Conservation (phyloP, 305 asterid species). For the Striga hermonthica region DNA sequence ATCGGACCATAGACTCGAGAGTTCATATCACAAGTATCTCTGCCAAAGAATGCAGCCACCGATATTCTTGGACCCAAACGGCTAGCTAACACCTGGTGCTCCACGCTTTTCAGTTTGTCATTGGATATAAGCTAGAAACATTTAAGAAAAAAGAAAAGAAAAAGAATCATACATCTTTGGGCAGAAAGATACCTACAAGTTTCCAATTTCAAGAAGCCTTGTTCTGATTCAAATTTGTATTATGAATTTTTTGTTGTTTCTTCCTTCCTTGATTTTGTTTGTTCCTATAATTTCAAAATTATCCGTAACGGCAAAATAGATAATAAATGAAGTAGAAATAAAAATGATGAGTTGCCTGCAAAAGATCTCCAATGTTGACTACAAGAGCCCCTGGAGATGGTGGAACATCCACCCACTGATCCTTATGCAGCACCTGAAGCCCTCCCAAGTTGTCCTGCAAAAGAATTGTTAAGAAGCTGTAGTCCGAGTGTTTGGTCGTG, state of each 20-base stretch:
- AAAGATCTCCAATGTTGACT: conserved; percentile 48
- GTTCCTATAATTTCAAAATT: no score
- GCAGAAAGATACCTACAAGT: no score
- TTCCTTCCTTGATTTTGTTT: no score
- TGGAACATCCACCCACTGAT: conserved; percentile 52
- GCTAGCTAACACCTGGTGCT: conserved; percentile 54
- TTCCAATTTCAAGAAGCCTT: no score
- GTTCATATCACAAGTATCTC: conserved; percentile 10
- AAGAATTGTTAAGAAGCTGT: conserved; percentile 43
- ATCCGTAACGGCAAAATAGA: no score
- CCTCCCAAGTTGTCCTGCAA: conserved; percentile 48
- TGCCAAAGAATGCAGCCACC: conserved; percentile 54
- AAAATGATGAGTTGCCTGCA: conserved; percentile 34
- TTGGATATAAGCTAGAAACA: conserved; percentile 44
- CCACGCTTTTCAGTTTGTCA: conserved; percentile 51
- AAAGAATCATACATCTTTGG: no score
- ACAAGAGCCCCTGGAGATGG: conserved; percentile 43
- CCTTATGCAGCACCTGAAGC: conserved; percentile 42
- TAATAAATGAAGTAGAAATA: no score
- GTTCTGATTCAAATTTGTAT: no score
- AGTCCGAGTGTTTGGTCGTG: conserved; percentile 39
- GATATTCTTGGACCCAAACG: conserved; percentile 52
- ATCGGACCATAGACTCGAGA: conserved; percentile 41
- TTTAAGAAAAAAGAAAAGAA: neutral
- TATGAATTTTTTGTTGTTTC: no score